These are phyloP conservation scores for Carex pumila DNA, from an alignment of 176 grass and related monocot species.

Conservation along the genomic window DNA sequence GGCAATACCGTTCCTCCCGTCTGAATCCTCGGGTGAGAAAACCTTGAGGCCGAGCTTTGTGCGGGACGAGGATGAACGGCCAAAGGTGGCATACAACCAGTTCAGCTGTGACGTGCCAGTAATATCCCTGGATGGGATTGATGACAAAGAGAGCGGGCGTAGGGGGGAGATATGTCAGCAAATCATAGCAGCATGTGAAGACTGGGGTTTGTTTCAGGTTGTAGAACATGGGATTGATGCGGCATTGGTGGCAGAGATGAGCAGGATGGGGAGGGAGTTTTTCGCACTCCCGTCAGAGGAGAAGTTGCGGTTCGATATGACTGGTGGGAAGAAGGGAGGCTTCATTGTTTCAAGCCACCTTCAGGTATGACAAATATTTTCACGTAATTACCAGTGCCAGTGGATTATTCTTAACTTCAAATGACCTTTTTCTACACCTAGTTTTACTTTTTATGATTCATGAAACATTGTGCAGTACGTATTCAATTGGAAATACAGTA, in stretches of 20 bases:
- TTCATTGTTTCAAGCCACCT: conserved; percentile 97
- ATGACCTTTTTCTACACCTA: not conserved
- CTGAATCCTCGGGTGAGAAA: conserved; percentile 28
- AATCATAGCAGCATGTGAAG: conserved; percentile 65
- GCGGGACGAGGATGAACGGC: conserved; percentile 77
- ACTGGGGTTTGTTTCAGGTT: conserved; percentile 91
- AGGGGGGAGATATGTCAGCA: conserved; percentile 43
- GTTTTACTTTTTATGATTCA: not conserved
- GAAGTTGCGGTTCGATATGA: conserved; percentile 78
- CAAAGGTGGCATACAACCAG: conserved; percentile 74
- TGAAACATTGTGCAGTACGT: not conserved
- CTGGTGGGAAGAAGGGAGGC: conserved; percentile 85
- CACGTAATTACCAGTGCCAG: too few relatives aligned
- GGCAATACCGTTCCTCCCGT: conserved; percentile 44
- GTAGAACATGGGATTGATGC: conserved; percentile 72
- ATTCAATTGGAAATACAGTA: not conserved
- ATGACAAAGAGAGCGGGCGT: conserved; percentile 19
- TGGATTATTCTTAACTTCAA: not conserved
- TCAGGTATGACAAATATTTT: conserved; percentile 25
- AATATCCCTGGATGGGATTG: conserved; percentile 62
- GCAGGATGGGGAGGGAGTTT: conserved; percentile 46
- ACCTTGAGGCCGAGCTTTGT: conserved; percentile 60
- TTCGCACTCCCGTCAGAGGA: conserved; percentile 69
- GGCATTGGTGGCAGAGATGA: conserved; percentile 44
- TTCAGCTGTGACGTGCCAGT: conserved; percentile 80